Evolutionary conservation across 1,284 basidiomycete species (phyloP), one percentile per base, ranked within the genome.

Genomic region (Phellinidium pouzarii): DNA sequence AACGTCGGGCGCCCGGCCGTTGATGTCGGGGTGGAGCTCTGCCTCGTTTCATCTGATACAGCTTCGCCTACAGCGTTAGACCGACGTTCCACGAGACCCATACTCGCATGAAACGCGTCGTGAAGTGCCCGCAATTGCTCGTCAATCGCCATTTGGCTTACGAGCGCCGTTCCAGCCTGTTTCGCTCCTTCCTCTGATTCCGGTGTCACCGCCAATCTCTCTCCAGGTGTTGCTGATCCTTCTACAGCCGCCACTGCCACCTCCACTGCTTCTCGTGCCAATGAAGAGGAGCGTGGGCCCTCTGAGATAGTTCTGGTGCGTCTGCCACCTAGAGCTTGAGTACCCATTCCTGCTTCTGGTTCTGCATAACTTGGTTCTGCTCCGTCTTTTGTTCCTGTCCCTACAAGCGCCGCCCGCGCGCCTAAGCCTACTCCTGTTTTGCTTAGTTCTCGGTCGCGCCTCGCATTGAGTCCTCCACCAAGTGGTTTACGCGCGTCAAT

Each of bases 401-500:
- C 50, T 43, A 50, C 25, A 26, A 48, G 27, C 11, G 26, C 20
- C 4, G 40, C 44, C 38, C 51, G 20, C 14, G 29, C 36, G 26
- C 34, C 46, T 4, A 47, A 31, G 22, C 42, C 50, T n/a, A 43
- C 27, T 20, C 34, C 50, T n/a, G 43, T 44, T 41, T 52, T 49
- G 25, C 56, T 54, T 19, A 56, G 29, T 43, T 50, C 52, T 44
- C 55, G 52, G 23, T 57, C 54, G 14, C 54, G 50, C 20, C 44
- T 34, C 12, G 22, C 17, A 29, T 36, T 48, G 38, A 51, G 41
- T 11, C 38, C 57, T n/a, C 51, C 57, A 1, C 51, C 51, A n/a
- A 88, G 68, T 1, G 84, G 86, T 60, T 80, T 81, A 17, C 82
- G 72, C 23, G 75, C 66, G 58, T 85, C 84, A 44, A 87, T 87